Base-by-base conservation (phyloP, 164 flowering plant species). In the Aristolochia californica region DNA sequence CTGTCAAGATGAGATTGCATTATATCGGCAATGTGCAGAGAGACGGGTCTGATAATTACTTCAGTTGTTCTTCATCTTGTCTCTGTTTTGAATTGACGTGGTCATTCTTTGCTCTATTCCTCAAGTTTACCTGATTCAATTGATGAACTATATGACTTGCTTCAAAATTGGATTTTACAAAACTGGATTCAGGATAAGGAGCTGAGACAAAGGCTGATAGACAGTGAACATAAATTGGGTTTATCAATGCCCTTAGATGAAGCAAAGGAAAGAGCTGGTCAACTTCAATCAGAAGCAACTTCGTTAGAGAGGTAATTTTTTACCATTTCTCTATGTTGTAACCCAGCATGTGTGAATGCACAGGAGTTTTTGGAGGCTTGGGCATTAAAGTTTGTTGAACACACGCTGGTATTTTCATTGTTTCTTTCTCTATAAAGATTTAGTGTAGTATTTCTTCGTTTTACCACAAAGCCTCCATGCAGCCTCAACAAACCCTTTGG, bases 1-100 rank as follows among this genome's bases (percentile, higher is more conserved):
- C 62, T 89, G 97, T 68, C 98, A 93, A 72, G 97, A 87, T 58
- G 98, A 89, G 81, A 78, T 93, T 78, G 89, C 71, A 54, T 28
- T 93, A 55, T 93, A 89, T 57, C 70, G 78, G 54, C 75, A 87
- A 30, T 93, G 98, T 75, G 85, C 83, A 43, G 97, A 87, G 68
- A 87, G 62, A 64, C 76, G 98, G 81, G 98, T 89, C 53, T 73
- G 84, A 68, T 68, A 7, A n/a, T 56, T 55, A 23, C 10, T 43
- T 26, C 47, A 28, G 34, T 44, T 13, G 9, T 66, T 34, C 23
- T 28, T 44, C 11, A 15, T 25, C 26, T n/a, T 52, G 34, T 20
- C 43, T 61, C 25, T 17, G 1, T 34, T 49, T 49, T 14, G 8
- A 23, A 2, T n/a, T 26, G 34, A 14, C 14, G 0, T 26, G 1